Percentiles rank a stretch among this genome's conserved stretches.
Evolutionary conservation across 164 flowering plant genomes (phyloP).

Genomic region (Dillenia turbinata): DNA sequence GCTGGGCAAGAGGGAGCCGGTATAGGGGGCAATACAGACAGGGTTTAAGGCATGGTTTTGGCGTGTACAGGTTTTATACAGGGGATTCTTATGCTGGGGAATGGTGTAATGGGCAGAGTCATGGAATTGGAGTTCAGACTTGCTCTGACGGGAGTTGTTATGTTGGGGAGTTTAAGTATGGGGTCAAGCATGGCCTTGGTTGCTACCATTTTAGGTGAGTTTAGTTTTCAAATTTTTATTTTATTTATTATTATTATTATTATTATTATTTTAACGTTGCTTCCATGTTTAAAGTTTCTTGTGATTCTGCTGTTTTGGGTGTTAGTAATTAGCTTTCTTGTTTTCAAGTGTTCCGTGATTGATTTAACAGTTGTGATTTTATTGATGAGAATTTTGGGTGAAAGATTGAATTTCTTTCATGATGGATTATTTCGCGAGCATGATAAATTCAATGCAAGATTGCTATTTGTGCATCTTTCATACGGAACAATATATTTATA

Average conservation of each 20-base stretch:
- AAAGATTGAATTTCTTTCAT: too few relatives aligned
- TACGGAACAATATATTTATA: too few relatives aligned
- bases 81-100: conserved; percentile 88
- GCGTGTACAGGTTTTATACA: conserved; percentile 74
- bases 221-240: not conserved
- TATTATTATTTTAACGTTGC: not conserved
- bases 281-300: not conserved
- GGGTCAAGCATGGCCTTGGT: conserved; percentile 89
- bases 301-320: too few relatives aligned
- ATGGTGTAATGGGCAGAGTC: conserved; percentile 92
- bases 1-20: conserved; percentile 83
- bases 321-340: too few relatives aligned
- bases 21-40: conserved; percentile 77
- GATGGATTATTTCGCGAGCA: too few relatives aligned
- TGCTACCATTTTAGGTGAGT: conserved; percentile 84
- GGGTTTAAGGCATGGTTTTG: conserved; percentile 78
- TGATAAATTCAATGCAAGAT: too few relatives aligned
- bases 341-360: too few relatives aligned
- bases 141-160: conserved; percentile 89
- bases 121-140: conserved; percentile 75
- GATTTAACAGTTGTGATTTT: too few relatives aligned
- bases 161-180: conserved; percentile 82
- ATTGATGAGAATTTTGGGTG: too few relatives aligned
- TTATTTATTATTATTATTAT: not conserved
- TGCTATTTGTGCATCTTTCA: too few relatives aligned